Percentiles rank a stretch among this genome's conserved stretches.
Evolutionary conservation across 73 alveolate genomes (phyloP).

Genomic region (Stentor coeruleus): DNA sequence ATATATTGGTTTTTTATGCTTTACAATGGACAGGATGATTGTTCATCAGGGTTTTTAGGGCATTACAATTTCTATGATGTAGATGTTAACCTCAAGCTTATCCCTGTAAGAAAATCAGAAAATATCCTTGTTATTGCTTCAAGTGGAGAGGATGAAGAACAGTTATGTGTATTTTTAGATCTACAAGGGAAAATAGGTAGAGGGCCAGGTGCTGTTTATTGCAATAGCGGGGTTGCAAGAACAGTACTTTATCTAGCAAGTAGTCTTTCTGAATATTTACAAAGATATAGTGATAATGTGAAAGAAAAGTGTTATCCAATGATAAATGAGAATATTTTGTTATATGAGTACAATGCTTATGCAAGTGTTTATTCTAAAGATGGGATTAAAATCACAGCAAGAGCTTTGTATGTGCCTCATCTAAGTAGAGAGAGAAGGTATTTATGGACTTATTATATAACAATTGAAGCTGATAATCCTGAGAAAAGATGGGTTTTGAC

Average conservation of each 20-base stretch:
- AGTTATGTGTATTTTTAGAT: background rate
- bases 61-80: background rate
- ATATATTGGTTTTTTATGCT: background rate
- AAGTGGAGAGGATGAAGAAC: background rate
- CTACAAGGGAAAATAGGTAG: background rate
- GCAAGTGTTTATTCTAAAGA: background rate
- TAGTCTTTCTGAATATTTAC: background rate
- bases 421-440: background rate
- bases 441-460: background rate
- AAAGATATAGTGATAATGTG: no score
- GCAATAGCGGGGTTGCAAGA: background rate
- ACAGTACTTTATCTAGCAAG: background rate
- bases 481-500: background rate
- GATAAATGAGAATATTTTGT: background rate
- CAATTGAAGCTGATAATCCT: background rate
- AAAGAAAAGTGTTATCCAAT: no score
- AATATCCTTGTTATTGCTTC: background rate
- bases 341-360: background rate
- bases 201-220: constrained; percentile 11
- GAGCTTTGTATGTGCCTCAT: background rate
- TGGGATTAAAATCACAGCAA: constrained; percentile 14
- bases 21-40: background rate
- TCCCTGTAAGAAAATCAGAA: background rate
- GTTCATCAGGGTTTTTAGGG: background rate
- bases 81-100: background rate